Conservation (phyloP, 2,329 filamentous ascomycete species). For the Microcera coccophila region DNA sequence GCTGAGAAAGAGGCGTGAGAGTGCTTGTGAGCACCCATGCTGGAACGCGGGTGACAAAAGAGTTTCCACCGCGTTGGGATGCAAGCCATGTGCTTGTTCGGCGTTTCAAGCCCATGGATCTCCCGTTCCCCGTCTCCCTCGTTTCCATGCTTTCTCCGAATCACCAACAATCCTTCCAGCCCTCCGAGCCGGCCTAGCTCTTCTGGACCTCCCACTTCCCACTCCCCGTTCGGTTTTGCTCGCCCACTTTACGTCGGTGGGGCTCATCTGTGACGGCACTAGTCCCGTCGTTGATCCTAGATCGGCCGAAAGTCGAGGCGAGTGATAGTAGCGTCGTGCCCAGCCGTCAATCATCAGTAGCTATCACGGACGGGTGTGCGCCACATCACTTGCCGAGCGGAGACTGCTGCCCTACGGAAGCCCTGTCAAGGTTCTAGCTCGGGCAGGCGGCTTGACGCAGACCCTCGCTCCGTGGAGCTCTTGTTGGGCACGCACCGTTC, state of each 20-base stretch:
- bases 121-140: background rate
- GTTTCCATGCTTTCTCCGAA: background rate
- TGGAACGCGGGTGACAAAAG: slow-evolving; percentile 6
- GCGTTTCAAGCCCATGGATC: slow-evolving; percentile 19
- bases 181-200: no score
- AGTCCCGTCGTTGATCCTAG: slow-evolving; percentile 23
- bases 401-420: slow-evolving; percentile 19
- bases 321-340: slow-evolving; percentile 17
- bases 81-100: slow-evolving; percentile 16
- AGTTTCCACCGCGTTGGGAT: slow-evolving; percentile 16
- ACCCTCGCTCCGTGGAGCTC: background rate
- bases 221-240: no score
- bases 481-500: background rate
- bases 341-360: slow-evolving; percentile 26
- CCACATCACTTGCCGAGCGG: slow-evolving; percentile 11
- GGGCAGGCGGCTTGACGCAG: slow-evolving; percentile 10
- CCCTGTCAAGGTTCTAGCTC: slow-evolving; percentile 25
- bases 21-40: no score
- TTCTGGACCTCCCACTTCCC: no score
- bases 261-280: slow-evolving; percentile 7
- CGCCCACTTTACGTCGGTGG: no score
- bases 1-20: no score
- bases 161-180: background rate
- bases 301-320: slow-evolving; percentile 19
- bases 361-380: slow-evolving; percentile 19